Percentiles rank a stretch among this genome's conserved stretches.
Conservation (phyloP, 75 land plant genomes). For the Pinus albicaulis region DNA sequence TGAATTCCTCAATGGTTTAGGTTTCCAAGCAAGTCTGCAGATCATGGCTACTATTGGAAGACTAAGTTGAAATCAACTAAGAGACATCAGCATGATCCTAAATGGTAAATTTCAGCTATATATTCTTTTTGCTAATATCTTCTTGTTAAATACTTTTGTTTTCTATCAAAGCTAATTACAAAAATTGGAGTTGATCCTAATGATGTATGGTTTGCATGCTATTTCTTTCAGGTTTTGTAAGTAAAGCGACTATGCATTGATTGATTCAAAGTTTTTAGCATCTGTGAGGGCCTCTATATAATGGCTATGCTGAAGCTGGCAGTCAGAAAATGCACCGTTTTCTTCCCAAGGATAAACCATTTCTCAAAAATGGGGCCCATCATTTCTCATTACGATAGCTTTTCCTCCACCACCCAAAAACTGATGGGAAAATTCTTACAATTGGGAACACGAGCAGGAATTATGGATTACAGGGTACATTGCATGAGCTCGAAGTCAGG, state of each 20-base stretch:
- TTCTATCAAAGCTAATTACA: no score
- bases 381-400: background rate
- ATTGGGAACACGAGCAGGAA: background rate
- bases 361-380: background rate
- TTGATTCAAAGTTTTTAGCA: no score
- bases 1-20: no score
- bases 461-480: background rate
- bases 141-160: no score
- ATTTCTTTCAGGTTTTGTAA: slow-evolving; percentile 1
- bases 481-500: slow-evolving; percentile 1
- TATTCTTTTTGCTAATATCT: no score
- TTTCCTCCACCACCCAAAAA: background rate
- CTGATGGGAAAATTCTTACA: background rate
- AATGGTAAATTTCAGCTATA: no score
- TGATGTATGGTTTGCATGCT: background rate
- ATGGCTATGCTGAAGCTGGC: background rate
- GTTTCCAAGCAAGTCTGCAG: no score
- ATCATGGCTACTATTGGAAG: no score
- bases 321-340: slow-evolving; percentile 1
- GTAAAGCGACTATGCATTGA: background rate
- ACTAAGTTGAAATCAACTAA: no score
- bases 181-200: no score
- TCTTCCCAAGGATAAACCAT: background rate
- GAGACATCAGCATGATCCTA: no score
- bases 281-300: background rate